These are phyloP conservation scores for Brettanomyces sp. DNA, from an alignment of 805 yeast genomes.

Conservation along the genomic window DNA sequence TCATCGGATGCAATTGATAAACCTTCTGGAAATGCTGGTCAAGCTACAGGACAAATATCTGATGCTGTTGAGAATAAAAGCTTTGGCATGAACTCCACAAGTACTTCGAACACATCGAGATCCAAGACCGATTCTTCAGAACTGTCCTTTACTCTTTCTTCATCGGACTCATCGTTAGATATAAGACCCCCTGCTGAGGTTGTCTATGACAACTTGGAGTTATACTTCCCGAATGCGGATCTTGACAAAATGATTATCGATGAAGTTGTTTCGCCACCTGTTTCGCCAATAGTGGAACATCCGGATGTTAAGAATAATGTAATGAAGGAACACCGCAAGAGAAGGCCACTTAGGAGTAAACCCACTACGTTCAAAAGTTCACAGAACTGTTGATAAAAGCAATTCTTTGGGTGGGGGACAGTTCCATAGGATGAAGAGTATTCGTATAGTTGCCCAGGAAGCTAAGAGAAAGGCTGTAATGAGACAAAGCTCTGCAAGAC, in stretches of 20 bases:
- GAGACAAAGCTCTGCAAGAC: constrained; percentile 12
- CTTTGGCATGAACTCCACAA: not conserved
- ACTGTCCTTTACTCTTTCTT: constrained; percentile 4
- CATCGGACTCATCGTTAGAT: constrained; percentile 30
- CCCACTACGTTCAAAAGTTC: not conserved
- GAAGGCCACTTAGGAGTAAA: not conserved
- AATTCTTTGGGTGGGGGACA: constrained; percentile 23
- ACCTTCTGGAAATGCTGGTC: not conserved
- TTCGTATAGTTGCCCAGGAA: constrained; percentile 87
- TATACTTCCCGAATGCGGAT: constrained; percentile 86
- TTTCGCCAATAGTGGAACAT: constrained; percentile 28
- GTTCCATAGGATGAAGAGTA: constrained; percentile 72
- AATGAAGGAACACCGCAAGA: constrained; percentile 1
- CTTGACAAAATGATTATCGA: constrained; percentile 83
- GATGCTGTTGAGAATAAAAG: not conserved
- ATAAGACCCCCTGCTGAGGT: constrained; percentile 95
- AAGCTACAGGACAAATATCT: not conserved
- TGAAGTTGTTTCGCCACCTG: constrained; percentile 55
- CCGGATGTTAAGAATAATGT: not conserved
- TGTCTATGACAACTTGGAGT: constrained; percentile 82
- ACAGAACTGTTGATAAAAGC: not conserved
- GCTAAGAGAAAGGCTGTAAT: constrained; percentile 58
- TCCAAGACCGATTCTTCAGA: constrained; percentile 1
- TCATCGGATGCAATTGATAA: too few species aligned
- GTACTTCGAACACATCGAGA: not conserved